phyloP scores from a whole-genome alignment of 2,329 filamentous ascomycete genomes.

The Ophiostoma himal-ulmi region DNA sequence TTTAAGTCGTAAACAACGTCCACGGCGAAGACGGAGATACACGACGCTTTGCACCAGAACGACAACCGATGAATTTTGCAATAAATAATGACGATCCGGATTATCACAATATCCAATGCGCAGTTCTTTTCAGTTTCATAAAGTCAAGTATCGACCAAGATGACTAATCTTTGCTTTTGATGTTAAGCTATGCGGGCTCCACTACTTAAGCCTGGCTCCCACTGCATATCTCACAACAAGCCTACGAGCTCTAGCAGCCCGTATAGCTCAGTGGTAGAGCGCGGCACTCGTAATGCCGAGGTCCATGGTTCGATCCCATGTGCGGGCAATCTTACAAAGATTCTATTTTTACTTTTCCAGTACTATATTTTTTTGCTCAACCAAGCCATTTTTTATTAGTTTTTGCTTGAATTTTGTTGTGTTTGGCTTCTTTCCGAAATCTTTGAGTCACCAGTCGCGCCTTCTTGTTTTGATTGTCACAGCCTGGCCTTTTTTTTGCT shows the following conservation, averaged over 20 bases:
- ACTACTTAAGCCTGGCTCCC: not conserved
- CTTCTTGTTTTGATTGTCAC: not conserved
- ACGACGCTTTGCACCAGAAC: too few relatives aligned
- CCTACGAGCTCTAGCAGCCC: slow-evolving; percentile 4
- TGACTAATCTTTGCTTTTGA: not conserved
- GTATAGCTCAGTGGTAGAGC: slow-evolving; percentile 17
- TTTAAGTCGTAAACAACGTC: too few relatives aligned
- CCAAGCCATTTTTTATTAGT: not conserved
- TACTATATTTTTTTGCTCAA: too few relatives aligned
- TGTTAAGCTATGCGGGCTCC: not conserved
- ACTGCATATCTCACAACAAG: not conserved
- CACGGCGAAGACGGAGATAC: too few relatives aligned
- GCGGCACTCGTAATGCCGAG: slow-evolving; percentile 16
- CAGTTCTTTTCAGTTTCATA: too few relatives aligned
- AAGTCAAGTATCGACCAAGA: not conserved
- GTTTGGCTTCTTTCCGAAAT: not conserved
- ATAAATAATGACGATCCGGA: too few relatives aligned
- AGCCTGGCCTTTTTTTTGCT: not conserved
- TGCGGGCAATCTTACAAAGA: not conserved
- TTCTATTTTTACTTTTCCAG: not conserved
- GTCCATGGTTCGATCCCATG: slow-evolving; percentile 16
- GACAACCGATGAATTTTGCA: too few relatives aligned
- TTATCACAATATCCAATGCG: too few relatives aligned
- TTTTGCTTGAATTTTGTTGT: not conserved
- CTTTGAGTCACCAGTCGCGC: too few relatives aligned